Evolutionary conservation across 371 early-diverging fungal species (phyloP).

Genomic region (Apophysomyces ossiformis): DNA sequence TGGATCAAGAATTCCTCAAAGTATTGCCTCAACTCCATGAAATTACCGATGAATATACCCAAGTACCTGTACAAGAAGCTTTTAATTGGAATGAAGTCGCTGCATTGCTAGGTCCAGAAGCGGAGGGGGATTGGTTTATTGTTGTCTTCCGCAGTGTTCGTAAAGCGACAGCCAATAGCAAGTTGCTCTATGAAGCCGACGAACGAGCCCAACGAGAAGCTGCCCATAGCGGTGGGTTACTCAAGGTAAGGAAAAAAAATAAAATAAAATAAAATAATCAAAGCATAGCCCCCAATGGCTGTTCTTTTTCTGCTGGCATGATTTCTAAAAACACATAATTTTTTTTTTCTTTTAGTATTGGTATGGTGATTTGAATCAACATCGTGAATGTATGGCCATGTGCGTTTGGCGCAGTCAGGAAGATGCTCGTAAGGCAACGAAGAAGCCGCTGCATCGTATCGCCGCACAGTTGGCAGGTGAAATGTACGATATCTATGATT

Average conservation of each 20-base stretch:
- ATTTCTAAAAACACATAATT: not conserved
- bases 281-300: not conserved
- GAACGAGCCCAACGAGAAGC: slow-evolving; percentile 52
- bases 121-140: slow-evolving; percentile 46
- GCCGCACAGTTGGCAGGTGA: slow-evolving; percentile 38
- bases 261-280: no score
- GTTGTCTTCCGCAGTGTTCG: slow-evolving; percentile 55
- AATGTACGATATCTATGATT: slow-evolving; percentile 51
- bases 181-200: slow-evolving; percentile 50
- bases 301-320: not conserved
- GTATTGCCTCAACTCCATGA: slow-evolving; percentile 30
- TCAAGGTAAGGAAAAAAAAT: slow-evolving; percentile 32
- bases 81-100: slow-evolving; percentile 43
- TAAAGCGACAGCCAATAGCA: slow-evolving; percentile 36
- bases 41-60: slow-evolving; percentile 31
- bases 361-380: slow-evolving; percentile 54
- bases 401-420: slow-evolving; percentile 54
- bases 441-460: slow-evolving; percentile 41
- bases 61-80: slow-evolving; percentile 20
- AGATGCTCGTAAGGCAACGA: slow-evolving; percentile 46
- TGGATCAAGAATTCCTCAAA: slow-evolving; percentile 28
- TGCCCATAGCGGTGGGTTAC: slow-evolving; percentile 48
- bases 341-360: slow-evolving; percentile 36
- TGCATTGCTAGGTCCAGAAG: slow-evolving; percentile 18
- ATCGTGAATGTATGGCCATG: slow-evolving; percentile 55